Conservation (phyloP, 2,329 filamentous ascomycete genomes). For the Coniochaeta pulveracea region DNA sequence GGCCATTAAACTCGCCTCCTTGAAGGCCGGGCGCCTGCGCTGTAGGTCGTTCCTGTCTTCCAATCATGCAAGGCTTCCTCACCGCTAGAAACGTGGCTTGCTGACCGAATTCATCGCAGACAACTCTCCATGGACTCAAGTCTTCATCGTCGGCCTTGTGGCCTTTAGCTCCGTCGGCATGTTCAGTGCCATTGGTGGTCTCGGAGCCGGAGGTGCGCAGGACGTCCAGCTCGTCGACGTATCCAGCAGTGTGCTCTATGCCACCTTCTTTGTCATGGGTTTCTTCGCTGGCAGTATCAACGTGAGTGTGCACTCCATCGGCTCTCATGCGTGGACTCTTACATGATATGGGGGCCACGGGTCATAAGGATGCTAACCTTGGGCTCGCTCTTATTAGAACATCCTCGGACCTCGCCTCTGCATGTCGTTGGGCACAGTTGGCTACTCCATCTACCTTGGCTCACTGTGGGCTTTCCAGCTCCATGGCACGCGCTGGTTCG, state of each 20-base stretch:
- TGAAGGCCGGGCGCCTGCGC: too few relatives aligned
- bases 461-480: slow-evolving; percentile 63
- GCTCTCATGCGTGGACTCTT: too few relatives aligned
- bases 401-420: slow-evolving; percentile 58
- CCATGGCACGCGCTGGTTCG: slow-evolving; percentile 55
- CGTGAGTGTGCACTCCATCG: too few relatives aligned
- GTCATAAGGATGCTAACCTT: too few relatives aligned
- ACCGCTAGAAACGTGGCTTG: too few relatives aligned
- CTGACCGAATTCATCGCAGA: too few relatives aligned
- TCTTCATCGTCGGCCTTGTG: slow-evolving; percentile 59
- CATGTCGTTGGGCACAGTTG: slow-evolving; percentile 60
- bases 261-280: slow-evolving; percentile 56
- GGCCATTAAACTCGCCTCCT: too few relatives aligned
- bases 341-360: too few relatives aligned
- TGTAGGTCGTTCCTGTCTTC: too few relatives aligned
- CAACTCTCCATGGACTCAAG: too few relatives aligned
- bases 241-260: slow-evolving; percentile 60
- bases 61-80: too few relatives aligned
- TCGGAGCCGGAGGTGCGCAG: slow-evolving; percentile 49
- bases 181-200: slow-evolving; percentile 52
- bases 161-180: slow-evolving; percentile 59
- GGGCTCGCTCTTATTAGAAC: too few relatives aligned
- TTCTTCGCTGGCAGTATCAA: slow-evolving; percentile 67
- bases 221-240: slow-evolving; percentile 45
- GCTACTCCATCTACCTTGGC: slow-evolving; percentile 65